Conservation (phyloP, 2,329 filamentous ascomycete genomes). For the Esteya vermicola region DNA sequence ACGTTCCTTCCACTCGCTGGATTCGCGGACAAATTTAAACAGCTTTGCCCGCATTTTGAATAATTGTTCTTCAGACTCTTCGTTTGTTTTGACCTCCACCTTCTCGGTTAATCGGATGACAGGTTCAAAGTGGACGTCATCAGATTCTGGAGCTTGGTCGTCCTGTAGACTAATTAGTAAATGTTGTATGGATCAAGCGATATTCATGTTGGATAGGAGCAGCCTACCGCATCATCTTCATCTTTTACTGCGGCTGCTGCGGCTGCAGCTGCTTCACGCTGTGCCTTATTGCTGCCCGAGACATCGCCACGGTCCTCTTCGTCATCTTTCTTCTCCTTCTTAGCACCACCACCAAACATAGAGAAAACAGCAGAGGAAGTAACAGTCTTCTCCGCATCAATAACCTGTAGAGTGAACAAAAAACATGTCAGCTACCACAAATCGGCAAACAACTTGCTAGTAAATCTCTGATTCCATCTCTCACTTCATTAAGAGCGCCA, state of each 20-base stretch:
- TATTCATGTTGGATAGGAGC: too few species aligned
- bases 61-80: slow-evolving; percentile 90
- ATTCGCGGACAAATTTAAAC: slow-evolving; percentile 91
- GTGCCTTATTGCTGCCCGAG: slow-evolving; percentile 76
- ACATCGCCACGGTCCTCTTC: slow-evolving; percentile 72
- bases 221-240: slow-evolving; percentile 44
- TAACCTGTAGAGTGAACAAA: slow-evolving; percentile 6
- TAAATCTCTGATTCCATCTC: too few species aligned
- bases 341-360: slow-evolving; percentile 96
- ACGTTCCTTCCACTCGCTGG: slow-evolving; percentile 97
- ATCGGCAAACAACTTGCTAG: too few species aligned
- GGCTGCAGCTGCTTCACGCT: slow-evolving; percentile 48
- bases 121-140: slow-evolving; percentile 93
- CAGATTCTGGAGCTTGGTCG: slow-evolving; percentile 71
- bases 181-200: slow-evolving; percentile 2
- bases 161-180: too few species aligned
- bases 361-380: slow-evolving; percentile 67
- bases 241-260: slow-evolving; percentile 35
- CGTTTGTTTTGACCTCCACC: slow-evolving; percentile 94
- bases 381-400: slow-evolving; percentile 23
- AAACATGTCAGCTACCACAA: too few species aligned
- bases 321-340: slow-evolving; percentile 89
- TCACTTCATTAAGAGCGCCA: too few species aligned
- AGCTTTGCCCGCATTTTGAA: slow-evolving; percentile 99
- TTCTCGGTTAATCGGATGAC: slow-evolving; percentile 94